Evolutionary conservation across 179 eudicot genomes (phyloP).

Genomic region (Sideroxylon spinosum): DNA sequence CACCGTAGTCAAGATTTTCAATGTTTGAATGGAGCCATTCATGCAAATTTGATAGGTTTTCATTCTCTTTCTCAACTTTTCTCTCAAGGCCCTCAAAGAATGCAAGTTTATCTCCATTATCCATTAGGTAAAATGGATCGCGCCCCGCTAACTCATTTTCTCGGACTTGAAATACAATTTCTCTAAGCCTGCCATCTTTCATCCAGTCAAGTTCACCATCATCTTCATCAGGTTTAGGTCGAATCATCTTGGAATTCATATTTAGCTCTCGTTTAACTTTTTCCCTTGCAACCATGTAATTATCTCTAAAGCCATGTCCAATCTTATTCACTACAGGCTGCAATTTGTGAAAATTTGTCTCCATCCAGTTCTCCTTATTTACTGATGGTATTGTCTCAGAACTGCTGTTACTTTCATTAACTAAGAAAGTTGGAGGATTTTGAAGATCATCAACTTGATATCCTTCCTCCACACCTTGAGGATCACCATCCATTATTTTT

Average conservation of each 20-base stretch:
- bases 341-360: slow-evolving; percentile 70
- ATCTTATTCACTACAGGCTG: slow-evolving; percentile 70
- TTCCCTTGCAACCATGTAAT: slow-evolving; percentile 59
- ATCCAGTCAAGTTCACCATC: slow-evolving; percentile 81
- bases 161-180: slow-evolving; percentile 82
- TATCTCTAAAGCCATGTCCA: slow-evolving; percentile 64
- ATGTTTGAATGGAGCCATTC: slow-evolving; percentile 82
- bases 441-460: slow-evolving; percentile 10
- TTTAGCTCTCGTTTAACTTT: slow-evolving; percentile 42
- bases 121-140: slow-evolving; percentile 77
- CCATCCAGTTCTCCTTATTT: slow-evolving; percentile 63
- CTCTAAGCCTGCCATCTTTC: slow-evolving; percentile 80
- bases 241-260: slow-evolving; percentile 30
- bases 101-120: slow-evolving; percentile 56
- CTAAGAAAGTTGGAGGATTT: slow-evolving; percentile 16
- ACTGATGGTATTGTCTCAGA: slow-evolving; percentile 21
- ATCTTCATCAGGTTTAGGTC: slow-evolving; percentile 31
- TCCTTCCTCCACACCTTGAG: slow-evolving; percentile 24
- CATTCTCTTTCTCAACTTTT: slow-evolving; percentile 65
- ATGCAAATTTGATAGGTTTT: slow-evolving; percentile 57
- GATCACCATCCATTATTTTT: slow-evolving; percentile 19
- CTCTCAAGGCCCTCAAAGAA: slow-evolving; percentile 79
- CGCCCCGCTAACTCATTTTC: slow-evolving; percentile 90
- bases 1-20: slow-evolving; percentile 90
- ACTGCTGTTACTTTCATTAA: slow-evolving; percentile 25